Evolutionary conservation across 2,329 filamentous ascomycete species (phyloP).

Genomic region (Talaromyces islandicus): DNA sequence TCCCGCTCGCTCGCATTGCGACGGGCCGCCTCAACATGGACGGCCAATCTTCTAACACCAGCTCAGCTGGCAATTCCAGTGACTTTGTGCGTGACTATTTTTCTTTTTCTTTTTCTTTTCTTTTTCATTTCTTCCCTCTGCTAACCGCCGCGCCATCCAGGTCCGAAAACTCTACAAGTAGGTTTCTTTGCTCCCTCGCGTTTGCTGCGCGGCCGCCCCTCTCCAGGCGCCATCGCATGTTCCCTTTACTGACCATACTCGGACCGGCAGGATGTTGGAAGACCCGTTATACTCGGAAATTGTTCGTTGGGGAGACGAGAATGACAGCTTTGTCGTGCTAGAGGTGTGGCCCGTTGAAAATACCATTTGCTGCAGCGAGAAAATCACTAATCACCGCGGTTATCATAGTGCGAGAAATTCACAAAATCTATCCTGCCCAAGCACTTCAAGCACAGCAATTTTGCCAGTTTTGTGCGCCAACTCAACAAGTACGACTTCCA

Average conservation of each 20-base stretch:
- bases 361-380: not conserved
- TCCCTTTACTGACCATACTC: constrained; percentile 4
- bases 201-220: constrained; percentile 4
- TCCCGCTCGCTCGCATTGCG: constrained; percentile 30
- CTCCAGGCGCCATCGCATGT: constrained; percentile 11
- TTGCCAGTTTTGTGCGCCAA: constrained; percentile 92
- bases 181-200: constrained; percentile 25
- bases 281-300: constrained; percentile 88
- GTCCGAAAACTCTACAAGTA: constrained; percentile 99
- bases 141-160: constrained; percentile 41
- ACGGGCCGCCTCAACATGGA: constrained; percentile 41
- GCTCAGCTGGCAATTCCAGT: constrained; percentile 73
- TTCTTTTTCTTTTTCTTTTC: not conserved
- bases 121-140: not conserved
- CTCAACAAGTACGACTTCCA: constrained; percentile 98
- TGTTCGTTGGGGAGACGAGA: constrained; percentile 90
- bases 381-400: constrained; percentile 14
- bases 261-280: constrained; percentile 75
- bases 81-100: constrained; percentile 64
- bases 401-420: constrained; percentile 86
- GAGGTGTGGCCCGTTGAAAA: constrained; percentile 61
- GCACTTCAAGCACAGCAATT: constrained; percentile 99
- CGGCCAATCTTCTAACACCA: constrained; percentile 36
- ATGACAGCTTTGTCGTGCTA: constrained; percentile 92
- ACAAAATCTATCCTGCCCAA: constrained; percentile 95